phyloP scores from a whole-genome alignment of 2,329 filamentous ascomycete species.

The Xylariaceae sp. region DNA sequence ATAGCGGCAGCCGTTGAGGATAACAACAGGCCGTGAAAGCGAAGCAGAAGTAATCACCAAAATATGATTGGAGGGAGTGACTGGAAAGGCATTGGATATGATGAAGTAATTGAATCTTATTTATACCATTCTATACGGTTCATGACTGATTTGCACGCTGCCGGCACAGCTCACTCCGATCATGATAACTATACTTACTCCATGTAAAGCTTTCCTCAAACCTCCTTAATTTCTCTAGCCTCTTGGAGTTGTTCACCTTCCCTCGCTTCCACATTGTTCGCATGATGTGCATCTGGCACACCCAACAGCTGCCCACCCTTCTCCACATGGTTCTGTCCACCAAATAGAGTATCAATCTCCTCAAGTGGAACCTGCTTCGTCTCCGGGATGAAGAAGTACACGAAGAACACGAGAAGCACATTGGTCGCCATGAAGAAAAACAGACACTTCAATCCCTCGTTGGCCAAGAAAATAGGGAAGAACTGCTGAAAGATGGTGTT shows the following conservation, averaged over 20 bases:
- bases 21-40: too few relatives aligned
- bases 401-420: slow-evolving; percentile 43
- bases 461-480: slow-evolving; percentile 63
- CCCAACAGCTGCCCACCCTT: slow-evolving; percentile 45
- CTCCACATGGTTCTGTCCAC: slow-evolving; percentile 51
- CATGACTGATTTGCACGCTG: too few relatives aligned
- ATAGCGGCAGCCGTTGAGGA: too few relatives aligned
- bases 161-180: too few relatives aligned
- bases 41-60: too few relatives aligned
- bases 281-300: slow-evolving; percentile 8
- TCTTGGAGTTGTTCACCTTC: slow-evolving; percentile 1
- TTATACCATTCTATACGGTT: too few relatives aligned
- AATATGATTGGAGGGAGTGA: too few relatives aligned
- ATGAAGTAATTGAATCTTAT: too few relatives aligned
- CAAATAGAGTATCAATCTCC: slow-evolving; percentile 53
- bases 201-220: too few relatives aligned
- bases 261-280: slow-evolving; percentile 5
- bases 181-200: too few relatives aligned
- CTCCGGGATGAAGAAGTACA: slow-evolving; percentile 48
- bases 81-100: too few relatives aligned
- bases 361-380: slow-evolving; percentile 47
- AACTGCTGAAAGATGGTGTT: slow-evolving; percentile 67
- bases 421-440: slow-evolving; percentile 41
- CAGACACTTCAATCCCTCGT: slow-evolving; percentile 42
- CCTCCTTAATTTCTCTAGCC: too few relatives aligned